Evolutionary conservation across 768 basidiomycete genomes (phyloP).

Genomic region (Rubroboletus pulcherrimus): DNA sequence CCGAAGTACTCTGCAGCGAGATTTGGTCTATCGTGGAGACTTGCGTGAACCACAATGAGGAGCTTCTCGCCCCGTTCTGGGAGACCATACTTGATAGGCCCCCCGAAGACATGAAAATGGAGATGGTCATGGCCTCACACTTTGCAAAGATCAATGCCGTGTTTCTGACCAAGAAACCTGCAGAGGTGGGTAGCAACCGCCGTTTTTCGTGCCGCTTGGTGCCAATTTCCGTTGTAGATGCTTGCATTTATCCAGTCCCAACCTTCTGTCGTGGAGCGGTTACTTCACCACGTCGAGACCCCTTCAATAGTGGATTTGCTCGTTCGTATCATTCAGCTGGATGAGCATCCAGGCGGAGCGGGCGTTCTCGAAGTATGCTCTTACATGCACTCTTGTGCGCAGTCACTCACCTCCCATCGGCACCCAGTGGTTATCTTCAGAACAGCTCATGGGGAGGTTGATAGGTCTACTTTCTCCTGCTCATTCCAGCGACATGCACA

Average conservation of each 20-base stretch:
- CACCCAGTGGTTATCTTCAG: slow-evolving; percentile 79
- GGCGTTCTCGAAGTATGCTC: slow-evolving; percentile 84
- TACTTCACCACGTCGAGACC: slow-evolving; percentile 82
- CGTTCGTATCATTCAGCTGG: slow-evolving; percentile 83
- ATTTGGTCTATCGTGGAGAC: slow-evolving; percentile 95
- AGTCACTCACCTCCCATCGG: slow-evolving; percentile 27
- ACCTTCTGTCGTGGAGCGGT: slow-evolving; percentile 73
- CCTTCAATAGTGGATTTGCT: slow-evolving; percentile 91
- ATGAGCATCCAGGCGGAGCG: slow-evolving; percentile 75
- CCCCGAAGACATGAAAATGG: slow-evolving; percentile 82
- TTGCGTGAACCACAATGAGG: slow-evolving; percentile 65
- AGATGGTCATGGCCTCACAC: slow-evolving; percentile 84
- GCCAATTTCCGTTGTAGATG: slow-evolving; percentile 57
- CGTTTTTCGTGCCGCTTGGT: slow-evolving; percentile 19
- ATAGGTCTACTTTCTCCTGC: slow-evolving; percentile 79
- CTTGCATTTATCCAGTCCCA: slow-evolving; percentile 85
- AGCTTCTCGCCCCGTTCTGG: slow-evolving; percentile 87
- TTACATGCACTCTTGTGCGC: slow-evolving; percentile 29
- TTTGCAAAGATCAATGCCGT: slow-evolving; percentile 93
- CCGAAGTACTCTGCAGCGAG: slow-evolving; percentile 93
- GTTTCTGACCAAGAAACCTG: slow-evolving; percentile 83
- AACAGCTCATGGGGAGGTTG: slow-evolving; percentile 78
- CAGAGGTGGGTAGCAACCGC: slow-evolving; percentile 58
- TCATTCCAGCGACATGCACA: slow-evolving; percentile 72
- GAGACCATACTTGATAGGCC: slow-evolving; percentile 78